Conservation (phyloP, 2,329 filamentous ascomycete genomes). For the Aspergillus ochraceus region DNA sequence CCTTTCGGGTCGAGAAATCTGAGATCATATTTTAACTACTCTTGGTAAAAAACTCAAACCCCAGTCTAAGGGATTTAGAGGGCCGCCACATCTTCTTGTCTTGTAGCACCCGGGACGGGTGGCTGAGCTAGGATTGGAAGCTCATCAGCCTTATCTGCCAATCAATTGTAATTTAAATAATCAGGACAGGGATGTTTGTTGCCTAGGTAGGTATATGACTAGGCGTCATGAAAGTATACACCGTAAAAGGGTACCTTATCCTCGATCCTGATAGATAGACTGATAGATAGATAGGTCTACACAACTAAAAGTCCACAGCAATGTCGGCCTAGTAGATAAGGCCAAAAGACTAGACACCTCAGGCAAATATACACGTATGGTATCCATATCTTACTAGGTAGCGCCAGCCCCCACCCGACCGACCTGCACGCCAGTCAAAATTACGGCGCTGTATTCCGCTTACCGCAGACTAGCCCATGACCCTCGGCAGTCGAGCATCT, state of each 20-base stretch:
- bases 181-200: no score
- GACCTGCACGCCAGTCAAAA: neutral
- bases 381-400: no score
- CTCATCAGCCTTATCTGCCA: neutral
- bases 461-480: no score
- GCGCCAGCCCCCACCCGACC: no score
- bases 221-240: no score
- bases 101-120: neutral
- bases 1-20: neutral
- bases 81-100: neutral
- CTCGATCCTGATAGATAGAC: no score
- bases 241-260: no score
- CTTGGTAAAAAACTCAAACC: neutral
- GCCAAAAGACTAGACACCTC: neutral
- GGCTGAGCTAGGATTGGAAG: neutral
- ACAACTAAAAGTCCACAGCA: neutral
- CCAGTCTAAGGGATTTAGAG: neutral
- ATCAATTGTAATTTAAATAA: no score
- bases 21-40: conserved; percentile 1
- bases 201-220: no score
- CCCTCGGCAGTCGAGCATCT: neutral
- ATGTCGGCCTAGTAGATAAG: neutral
- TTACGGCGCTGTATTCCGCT: neutral
- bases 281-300: neutral
- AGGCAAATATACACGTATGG: neutral